Evolutionary conservation across 2,329 filamentous ascomycete genomes (phyloP), one percentile per base, ranked within the genome.

Genomic region (Botryosphaeria dothidea): DNA sequence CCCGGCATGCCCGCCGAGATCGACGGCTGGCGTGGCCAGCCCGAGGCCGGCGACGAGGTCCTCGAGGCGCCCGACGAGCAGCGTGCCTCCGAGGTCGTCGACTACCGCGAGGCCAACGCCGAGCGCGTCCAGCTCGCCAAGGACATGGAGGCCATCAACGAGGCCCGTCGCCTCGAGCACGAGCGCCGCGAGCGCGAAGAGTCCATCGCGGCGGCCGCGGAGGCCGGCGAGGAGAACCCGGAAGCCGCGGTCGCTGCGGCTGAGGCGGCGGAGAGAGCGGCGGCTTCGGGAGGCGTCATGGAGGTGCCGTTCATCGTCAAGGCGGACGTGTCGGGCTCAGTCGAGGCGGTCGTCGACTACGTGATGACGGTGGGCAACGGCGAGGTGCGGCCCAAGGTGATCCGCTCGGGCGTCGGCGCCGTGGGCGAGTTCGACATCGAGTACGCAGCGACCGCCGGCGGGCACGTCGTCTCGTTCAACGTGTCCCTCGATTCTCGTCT

Each of bases 1-100:
- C 96, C 95, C 0, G 95, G 95, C 38, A 95, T 90, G 29, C 93
- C 96, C 0, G 91, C 97, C 3, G 92, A 98, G 77, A 87, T 99
- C 21, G 88, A 97, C 67, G 95, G 95, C n/a, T 99, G 95, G 95
- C 89, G 89, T 71, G 91, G 92, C 38, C 89, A 92, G 69, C 94
- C 95, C 0, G 84, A 86, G 25, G 94, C 95, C 1, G 96, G 96
- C 57, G 92, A 96, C 71, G 88, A 92, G 80, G 90, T 96, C 8
- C 83, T 99, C 0, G 91, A 98, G 79, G 92, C 93, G 0, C 82
- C 86, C 0, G 88, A 89, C 69, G 93, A 98, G 78, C 85, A 88
- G 66, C 89, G 86, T 67, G 95, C 93, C 38, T 92, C 92, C 72
- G 85, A 84, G 2, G 94, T 95, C 0, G 85, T 94, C 1, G 86